phyloP scores from a whole-genome alignment of 352 stramenopile species.

The Pythium dissimile region DNA sequence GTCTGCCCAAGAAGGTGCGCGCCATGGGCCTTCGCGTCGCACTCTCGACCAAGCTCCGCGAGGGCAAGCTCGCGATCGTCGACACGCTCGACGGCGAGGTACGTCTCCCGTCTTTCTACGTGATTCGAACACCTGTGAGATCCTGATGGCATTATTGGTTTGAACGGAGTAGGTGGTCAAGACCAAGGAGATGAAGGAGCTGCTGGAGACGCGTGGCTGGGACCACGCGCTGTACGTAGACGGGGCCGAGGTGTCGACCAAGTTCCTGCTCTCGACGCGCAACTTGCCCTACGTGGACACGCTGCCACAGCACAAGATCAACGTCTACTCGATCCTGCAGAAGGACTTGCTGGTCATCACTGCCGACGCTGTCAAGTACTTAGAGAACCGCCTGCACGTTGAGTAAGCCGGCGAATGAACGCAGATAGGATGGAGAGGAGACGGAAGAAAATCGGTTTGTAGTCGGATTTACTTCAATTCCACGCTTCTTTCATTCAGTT shows the following conservation, averaged over 20 bases:
- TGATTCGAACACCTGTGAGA: neutral
- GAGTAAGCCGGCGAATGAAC: constrained; percentile 37
- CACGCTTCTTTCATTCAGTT: too few species aligned
- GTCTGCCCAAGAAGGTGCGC: constrained; percentile 84
- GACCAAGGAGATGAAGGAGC: constrained; percentile 86
- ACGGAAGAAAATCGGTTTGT: too few species aligned
- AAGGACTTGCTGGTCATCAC: constrained; percentile 87
- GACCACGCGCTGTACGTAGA: constrained; percentile 86
- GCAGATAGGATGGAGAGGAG: neutral
- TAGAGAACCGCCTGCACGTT: constrained; percentile 81
- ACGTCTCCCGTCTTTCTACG: constrained; percentile 11
- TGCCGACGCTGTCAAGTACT: constrained; percentile 84
- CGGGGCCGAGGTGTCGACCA: constrained; percentile 63
- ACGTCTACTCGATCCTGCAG: constrained; percentile 89
- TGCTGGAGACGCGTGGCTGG: constrained; percentile 73
- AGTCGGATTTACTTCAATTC: too few species aligned
- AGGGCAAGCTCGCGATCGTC: constrained; percentile 83
- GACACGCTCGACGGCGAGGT: constrained; percentile 75
- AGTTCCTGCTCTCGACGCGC: constrained; percentile 77
- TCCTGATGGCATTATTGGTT: neutral
- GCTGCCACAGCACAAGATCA: constrained; percentile 85
- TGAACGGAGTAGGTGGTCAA: constrained; percentile 53
- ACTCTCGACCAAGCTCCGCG: constrained; percentile 83
- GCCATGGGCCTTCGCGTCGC: constrained; percentile 83
- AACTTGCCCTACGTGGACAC: constrained; percentile 86